A percentile compares a stretch with the other conserved stretches of the same genome.
Conservation (phyloP, 1,284 basidiomycete genomes). For the Trametes sp. region DNA sequence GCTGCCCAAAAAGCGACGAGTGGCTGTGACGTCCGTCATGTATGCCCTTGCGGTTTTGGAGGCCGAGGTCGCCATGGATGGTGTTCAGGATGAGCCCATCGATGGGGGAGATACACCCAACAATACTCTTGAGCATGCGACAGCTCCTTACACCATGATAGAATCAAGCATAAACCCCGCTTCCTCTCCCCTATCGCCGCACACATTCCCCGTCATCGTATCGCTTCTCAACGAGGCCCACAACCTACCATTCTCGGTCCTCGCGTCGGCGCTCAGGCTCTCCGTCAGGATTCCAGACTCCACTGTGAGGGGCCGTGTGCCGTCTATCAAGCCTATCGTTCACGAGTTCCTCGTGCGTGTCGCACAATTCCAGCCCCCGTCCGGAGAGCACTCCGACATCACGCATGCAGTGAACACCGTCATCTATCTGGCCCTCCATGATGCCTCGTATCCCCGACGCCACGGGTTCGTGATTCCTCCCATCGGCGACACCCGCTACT, state of each 20-base stretch:
- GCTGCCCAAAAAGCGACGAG: no score
- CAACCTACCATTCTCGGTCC: not conserved
- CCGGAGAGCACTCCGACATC: no score
- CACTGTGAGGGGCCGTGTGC: no score
- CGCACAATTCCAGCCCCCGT: no score
- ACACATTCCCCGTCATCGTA: not conserved
- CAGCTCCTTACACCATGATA: no score
- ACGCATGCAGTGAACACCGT: constrained; percentile 5
- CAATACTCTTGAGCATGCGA: not conserved
- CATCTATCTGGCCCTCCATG: constrained; percentile 11
- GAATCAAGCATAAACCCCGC: not conserved
- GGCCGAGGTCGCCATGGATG: no score
- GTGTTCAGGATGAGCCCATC: no score
- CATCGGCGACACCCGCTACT: not conserved
- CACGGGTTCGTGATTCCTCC: not conserved
- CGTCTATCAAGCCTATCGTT: no score
- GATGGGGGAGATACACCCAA: no score
- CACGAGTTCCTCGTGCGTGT: no score
- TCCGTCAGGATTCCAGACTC: not conserved
- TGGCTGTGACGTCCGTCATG: not conserved
- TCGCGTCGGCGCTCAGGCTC: constrained; percentile 4
- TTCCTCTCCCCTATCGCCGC: not conserved
- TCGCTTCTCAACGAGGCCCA: not conserved
- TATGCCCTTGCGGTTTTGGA: no score
- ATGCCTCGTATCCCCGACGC: constrained; percentile 1